Evolutionary conservation across 1,284 basidiomycete species (phyloP).

Genomic region (Cronartium quercuum): DNA sequence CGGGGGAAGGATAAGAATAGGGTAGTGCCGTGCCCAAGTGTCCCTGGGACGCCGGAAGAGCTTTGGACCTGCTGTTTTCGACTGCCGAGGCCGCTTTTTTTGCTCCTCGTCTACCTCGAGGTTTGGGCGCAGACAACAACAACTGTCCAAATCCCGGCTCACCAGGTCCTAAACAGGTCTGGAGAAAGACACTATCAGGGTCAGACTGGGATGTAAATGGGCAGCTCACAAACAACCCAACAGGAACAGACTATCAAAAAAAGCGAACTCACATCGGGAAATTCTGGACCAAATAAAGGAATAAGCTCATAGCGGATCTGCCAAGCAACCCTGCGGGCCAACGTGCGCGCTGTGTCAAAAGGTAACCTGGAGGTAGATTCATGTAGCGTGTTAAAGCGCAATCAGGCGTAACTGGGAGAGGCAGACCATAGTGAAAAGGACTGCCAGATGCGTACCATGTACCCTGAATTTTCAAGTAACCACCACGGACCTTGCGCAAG

Average conservation of each 20-base stretch:
- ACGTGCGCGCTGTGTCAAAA: constrained; percentile 37
- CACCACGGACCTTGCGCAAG: constrained; percentile 71
- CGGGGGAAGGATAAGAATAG: neutral
- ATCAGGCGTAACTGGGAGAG: constrained; percentile 61
- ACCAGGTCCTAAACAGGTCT: constrained; percentile 40
- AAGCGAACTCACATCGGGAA: constrained; percentile 35
- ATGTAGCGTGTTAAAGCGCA: constrained; percentile 52
- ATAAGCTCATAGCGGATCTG: constrained; percentile 73
- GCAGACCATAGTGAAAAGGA: neutral
- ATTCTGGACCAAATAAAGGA: constrained; percentile 63
- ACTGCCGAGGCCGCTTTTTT: constrained; percentile 21
- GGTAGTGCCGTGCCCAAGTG: neutral
- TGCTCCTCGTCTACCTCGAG: constrained; percentile 15
- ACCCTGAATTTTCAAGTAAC: constrained; percentile 78
- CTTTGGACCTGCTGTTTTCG: neutral
- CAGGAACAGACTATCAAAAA: neutral
- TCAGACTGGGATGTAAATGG: neutral
- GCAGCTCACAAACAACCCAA: neutral
- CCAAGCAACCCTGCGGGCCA: constrained; percentile 66
- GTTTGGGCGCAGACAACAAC: constrained; percentile 39
- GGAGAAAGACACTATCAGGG: neutral
- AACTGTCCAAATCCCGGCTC: constrained; percentile 40
- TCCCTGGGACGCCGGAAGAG: neutral
- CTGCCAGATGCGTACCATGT: constrained; percentile 58
- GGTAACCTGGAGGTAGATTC: constrained; percentile 8